phyloP scores from a whole-genome alignment of 495 filamentous ascomycete genomes.

The Annulohypoxylon moriforme region DNA sequence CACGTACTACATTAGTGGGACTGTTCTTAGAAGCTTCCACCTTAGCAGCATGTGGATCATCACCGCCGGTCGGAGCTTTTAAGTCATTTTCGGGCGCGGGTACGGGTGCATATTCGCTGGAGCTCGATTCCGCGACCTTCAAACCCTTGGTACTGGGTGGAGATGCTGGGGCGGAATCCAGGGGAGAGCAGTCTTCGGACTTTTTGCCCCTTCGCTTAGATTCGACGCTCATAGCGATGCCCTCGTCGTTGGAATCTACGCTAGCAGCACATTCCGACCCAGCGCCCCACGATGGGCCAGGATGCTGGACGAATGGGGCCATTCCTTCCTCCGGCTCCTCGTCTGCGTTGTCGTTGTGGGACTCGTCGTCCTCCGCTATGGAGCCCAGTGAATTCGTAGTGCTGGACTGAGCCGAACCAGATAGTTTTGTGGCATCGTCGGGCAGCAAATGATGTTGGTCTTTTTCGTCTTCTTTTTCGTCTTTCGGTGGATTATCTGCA shows the following conservation, averaged over 20 bases:
- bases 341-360: neutral
- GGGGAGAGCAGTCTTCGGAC: neutral
- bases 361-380: slow-evolving; percentile 43
- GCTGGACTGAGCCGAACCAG: neutral
- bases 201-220: slow-evolving; percentile 13
- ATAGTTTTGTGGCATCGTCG: neutral
- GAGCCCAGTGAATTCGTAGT: slow-evolving; percentile 32
- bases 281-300: slow-evolving; percentile 38
- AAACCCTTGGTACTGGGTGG: neutral
- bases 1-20: neutral
- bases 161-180: neutral
- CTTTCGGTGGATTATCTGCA: neutral
- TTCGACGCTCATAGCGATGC: slow-evolving; percentile 40
- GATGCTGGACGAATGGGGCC: slow-evolving; percentile 31
- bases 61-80: neutral
- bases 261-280: slow-evolving; percentile 11
- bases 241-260: slow-evolving; percentile 43
- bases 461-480: too few species aligned
- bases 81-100: neutral
- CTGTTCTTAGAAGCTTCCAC: slow-evolving; percentile 6
- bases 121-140: neutral
- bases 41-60: neutral
- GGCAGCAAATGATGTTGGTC: slow-evolving; percentile 12
- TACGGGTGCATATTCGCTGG: neutral
- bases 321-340: neutral